Evolutionary conservation across 768 basidiomycete genomes (phyloP), one percentile per base, ranked within the genome.

Genomic region (Sporobolomyces phaffii): DNA sequence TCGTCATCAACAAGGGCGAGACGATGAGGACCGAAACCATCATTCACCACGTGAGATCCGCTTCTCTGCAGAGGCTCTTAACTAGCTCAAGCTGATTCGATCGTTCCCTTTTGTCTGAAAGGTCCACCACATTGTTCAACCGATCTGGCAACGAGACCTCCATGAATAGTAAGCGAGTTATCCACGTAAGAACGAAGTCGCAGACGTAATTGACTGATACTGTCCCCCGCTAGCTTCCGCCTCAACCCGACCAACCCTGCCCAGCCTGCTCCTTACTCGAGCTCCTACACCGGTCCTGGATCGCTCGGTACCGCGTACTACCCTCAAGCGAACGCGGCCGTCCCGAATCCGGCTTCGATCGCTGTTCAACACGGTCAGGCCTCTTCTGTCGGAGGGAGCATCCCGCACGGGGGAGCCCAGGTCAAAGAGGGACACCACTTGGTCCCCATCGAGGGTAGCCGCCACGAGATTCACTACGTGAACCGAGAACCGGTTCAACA

Each of bases 111-210:
- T 14, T 10, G 8, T 28, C 26, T 5, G 13, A 5, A 7, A 38
- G 54, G 38, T 48, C 22, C 53, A 68, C 65, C 49, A 49, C n/a
- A 68, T 68, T 28, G 65, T 68, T 26, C 47, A 48, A 45, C 66
- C 66, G 29, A 57, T 68, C 24, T 68, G 56, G 56, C 66, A 68
- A 38, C 60, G 66, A 36, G 66, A 68, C 54, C 57, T 68, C 17
- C 66, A 68, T 61, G 66, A 68, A 45, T 68, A 56, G 63, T 64
- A 15, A 33, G 56, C n/a, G n/a, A n/a, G n/a, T n/a, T n/a, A n/a
- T n/a, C n/a, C n/a, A n/a, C n/a, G n/a, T n/a, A n/a, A n/a, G n/a
- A n/a, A n/a, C n/a, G n/a, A n/a, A n/a, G n/a, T n/a, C n/a, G n/a
- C n/a, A n/a, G n/a, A n/a, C n/a, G n/a, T n/a, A n/a, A n/a, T n/a